Base-by-base conservation (phyloP, 768 basidiomycete species). In the Pulveroboletus sp. region DNA sequence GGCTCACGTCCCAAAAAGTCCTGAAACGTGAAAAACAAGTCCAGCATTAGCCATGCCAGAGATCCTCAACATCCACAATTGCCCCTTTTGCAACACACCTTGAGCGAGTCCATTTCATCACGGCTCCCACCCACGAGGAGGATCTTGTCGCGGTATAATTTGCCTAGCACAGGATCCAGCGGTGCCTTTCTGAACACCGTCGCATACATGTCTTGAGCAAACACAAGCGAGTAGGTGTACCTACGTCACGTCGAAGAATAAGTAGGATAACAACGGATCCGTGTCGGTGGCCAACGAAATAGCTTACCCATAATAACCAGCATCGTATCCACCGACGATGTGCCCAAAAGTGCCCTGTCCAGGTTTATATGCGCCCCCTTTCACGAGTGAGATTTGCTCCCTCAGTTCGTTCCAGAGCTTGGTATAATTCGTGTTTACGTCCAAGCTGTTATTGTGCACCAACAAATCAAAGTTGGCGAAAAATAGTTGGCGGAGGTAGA, bases 111-210 rank as follows among this genome's bases (percentile, higher is more conserved):
- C 60, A 82, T 67, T 57, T 92, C 91, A 54, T 93, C 89, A 11
- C 85, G 78, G 55, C 83, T 86, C 26, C 87, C 89, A 24, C 91
- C 62, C 2, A 79, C 78, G 30, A 70, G 66, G 15, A 93, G 74
- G 53, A 94, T 92, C 65, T 82, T 82, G 52, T 86, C 77, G 3
- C 89, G 79, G 64, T 93, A 94, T 24, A 67, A 71, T 54, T 75
- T 71, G 4, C 91, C 89, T 14, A 80, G 78, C 21, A 66, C 70
- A 1, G 86, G 81, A 60, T 84, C 80, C 49, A 93, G 73, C 17
- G 89, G 89, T 58, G 88, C 85, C 28, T 74, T 72, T 61, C 87
- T 84, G 73, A 93, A 93, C n/a, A 93, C 78, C 2, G 88, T 85
- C 24, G 78, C 67, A 54, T 78, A 82, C 78, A 80, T 81, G 67